Evolutionary conservation across 2,329 filamentous ascomycete species (phyloP), one percentile per base, ranked within the genome.

Genomic region (Paraphaeosphaeria minitans): DNA sequence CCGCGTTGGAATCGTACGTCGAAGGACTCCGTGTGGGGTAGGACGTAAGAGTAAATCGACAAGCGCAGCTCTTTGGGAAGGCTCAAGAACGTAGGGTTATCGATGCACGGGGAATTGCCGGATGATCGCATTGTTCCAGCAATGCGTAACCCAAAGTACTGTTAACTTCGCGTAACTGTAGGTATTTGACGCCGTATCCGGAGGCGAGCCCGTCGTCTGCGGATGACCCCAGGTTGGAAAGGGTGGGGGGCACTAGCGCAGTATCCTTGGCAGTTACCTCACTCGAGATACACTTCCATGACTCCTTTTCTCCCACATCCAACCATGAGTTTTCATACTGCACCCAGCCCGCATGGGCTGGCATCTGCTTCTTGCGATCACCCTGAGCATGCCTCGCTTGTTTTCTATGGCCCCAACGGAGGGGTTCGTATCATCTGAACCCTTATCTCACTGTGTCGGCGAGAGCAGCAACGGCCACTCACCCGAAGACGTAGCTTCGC

Each of bases 331-430:
- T 37, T 52, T 55, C 59, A 57, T 53, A 56, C 55, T 46, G 56
- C 62, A 52, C 35, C 66, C 65, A 68, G 70, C 69, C 68, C 63
- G 16, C 59, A 47, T 54, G 65, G 72, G 68, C 67, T 69, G 67
- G 67, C 64, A 55, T 56, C 48, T 42, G 56, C 59, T 56, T 56
- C 58, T 58, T 66, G 56, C 53, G 58, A 67, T 58, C 62, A 57
- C 56, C 63, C 55, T 54, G 61, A 66, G 58, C 66, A 70, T 73
- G 63, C 65, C 64, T 63, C 64, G 47, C 66, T 65, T 67, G 61
- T 67, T 68, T 67, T 67, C 57, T 69, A 83, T 83, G 83, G 80
- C 82, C 83, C 83, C 82, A 84, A 80, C 66, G 80, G 67, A 75
- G 82, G 83, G 83, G 83, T 84, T 68, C 66, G 63, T 60, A 74